Base-by-base conservation (phyloP, 2,329 filamentous ascomycete species). In the Epichloe amarillans region DNA sequence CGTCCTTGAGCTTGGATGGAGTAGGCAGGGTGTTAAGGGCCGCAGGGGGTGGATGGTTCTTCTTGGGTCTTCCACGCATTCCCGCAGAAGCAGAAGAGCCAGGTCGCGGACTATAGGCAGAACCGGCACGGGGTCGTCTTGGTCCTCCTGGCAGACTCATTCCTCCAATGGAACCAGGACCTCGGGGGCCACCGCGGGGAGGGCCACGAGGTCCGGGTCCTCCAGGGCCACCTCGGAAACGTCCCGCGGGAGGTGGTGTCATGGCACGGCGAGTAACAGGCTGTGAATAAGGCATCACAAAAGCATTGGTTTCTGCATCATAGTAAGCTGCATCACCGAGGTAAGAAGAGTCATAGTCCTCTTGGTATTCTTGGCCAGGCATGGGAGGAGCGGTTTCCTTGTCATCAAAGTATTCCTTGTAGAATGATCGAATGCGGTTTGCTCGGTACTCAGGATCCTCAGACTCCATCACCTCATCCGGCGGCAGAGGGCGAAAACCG, bases 351-450 rank as follows among this genome's bases (percentile, higher is more conserved):
- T 85, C 82, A 61, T 88, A 87, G 59, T 91, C 86, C 60, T 90
- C 86, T 55, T 86, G 83, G 66, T 90, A 86, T 50, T 74, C 64
- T 15, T 61, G 58, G 21, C 55, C 57, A 7, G 66, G 66, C 58
- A 74, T 57, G 1, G 70, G 69, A 26, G 71, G 72, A n/a, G 67
- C 60, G 5, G 64, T 58, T 41, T 68, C 66, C 63, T 82, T 86
- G 41, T 96, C 91, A 57, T 97, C 93, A 60, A 98, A 98, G 71
- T 98, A 98, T 65, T 98, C 93, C 72, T 96, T 96, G 74, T 98
- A 98, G 73, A 98, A 98, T 4, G 93, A 98, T 65, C 93, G 81
- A 58, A 98, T 98, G 52, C 93, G 83, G 72, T 96, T 97, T 56
- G 93, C 93, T 61, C 93, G 82, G 62, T 91, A 83, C 66, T 97